Base-by-base conservation (phyloP, 148 eudicot genomes). In the Spergularia bocconei region DNA sequence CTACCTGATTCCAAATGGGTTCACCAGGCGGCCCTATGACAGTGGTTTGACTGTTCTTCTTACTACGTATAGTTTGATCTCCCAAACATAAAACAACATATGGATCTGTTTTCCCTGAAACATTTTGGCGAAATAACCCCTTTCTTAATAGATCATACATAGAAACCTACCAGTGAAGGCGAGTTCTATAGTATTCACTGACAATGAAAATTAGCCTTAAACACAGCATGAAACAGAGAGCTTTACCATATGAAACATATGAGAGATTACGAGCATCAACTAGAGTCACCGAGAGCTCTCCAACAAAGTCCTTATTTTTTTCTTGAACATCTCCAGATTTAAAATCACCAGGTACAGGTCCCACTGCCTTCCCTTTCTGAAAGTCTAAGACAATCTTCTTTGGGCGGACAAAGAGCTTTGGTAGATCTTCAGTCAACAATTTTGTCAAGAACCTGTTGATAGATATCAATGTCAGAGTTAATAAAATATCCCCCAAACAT, bases 1-100 rank as follows among this genome's bases (percentile, higher is more conserved):
- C 81, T 77, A 93, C 98, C 93, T 95, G 99, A 88, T 95, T 95
- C 99, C 97, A 95, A 51, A 95, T 92, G 56, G 99, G 97, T 79
- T 92, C 88, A 69, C 99, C 99, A 77, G 99, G 99, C 75, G 91
- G 89, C 53, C 99, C 99, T 44, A 88, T 92, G 77, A 95, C 89
- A 75, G 97, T 92, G 62, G 99, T 95, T 85, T 95, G 97, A 87
- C 97, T 95, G 75, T 92, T 92, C 84, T 86, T 90, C 79, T 95
- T 95, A 81, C 97, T 95, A 52, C 92, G 85, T 83, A 95, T 87
- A 14, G 83, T 82, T 87, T 95, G 96, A 87, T 92, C 92, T 77
- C 99, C 99, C 83, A 95, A 72, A 56, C 86, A 86, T 71, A 95
- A 79, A 80, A 87, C 75, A 75, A 92, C 97, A 76, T 86, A 95